phyloP scores from a whole-genome alignment of 169 alveolate species.

The Miamiensis avidus region DNA sequence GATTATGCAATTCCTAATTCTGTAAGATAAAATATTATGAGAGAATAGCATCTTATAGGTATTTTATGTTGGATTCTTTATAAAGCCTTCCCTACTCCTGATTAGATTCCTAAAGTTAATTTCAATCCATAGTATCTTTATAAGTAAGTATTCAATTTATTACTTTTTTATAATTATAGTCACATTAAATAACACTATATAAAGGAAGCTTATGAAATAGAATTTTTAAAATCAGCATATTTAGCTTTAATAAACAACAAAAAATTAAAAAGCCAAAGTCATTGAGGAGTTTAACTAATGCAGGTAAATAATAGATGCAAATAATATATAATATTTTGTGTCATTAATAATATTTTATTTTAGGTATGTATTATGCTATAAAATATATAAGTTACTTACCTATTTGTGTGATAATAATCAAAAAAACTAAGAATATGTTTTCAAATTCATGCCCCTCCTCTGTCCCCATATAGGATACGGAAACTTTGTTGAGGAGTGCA shows the following conservation, averaged over 20 bases:
- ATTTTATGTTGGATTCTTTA: constrained; percentile 23
- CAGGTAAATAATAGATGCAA: too few relatives aligned
- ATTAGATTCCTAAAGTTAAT: neutral
- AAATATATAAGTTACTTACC: neutral
- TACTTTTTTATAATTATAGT: too few relatives aligned
- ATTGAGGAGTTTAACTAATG: too few relatives aligned
- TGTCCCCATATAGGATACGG: constrained; percentile 11
- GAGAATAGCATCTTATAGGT: constrained; percentile 14
- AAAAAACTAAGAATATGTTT: constrained; percentile 23
- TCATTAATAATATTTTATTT: neutral
- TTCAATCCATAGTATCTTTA: too few relatives aligned
- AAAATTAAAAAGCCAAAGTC: too few relatives aligned
- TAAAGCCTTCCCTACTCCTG: constrained; percentile 15
- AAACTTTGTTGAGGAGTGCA: constrained; percentile 19
- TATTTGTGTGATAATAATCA: constrained; percentile 20
- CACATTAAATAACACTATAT: too few relatives aligned
- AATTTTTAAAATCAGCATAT: too few relatives aligned
- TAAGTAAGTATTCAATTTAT: too few relatives aligned
- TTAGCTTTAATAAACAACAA: too few relatives aligned
- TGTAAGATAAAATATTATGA: constrained; percentile 19
- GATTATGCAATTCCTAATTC: neutral
- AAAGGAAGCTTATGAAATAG: too few relatives aligned
- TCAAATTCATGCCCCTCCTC: constrained; percentile 1
- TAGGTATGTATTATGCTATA: constrained; percentile 8
- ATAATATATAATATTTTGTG: too few relatives aligned